Evolutionary conservation across 305 asterid genomes (phyloP), one percentile per base, ranked within the genome.

Genomic region (Fraxinus albicans): DNA sequence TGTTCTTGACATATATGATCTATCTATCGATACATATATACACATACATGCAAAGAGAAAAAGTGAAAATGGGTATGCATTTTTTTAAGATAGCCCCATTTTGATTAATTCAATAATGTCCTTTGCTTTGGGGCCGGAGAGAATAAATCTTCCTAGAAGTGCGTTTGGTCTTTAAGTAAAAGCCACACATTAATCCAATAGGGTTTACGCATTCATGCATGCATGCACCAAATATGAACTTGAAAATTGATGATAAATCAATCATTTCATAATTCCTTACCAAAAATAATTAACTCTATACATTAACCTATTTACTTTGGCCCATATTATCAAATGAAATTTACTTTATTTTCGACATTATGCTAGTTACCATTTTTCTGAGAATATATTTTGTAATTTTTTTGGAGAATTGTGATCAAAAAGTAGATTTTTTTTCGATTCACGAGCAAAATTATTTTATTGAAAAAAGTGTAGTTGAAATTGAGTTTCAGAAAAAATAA

Each of bases 101-200:
- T 7, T 53, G 13, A 29, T 9, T 21, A 25, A 25, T 25, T 25
- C 27, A 25, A 25, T 10, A 44, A 29, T 73, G 33, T 35, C 29
- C 53, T 21, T 77, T 72, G 63, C 34, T 82, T 79, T 35, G 70
- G 80, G 58, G 40, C 27, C 27, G 27, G 27, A 4, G 78, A 29
- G 69, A 63, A 42, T 58, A 3, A 17, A 60, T 23, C 27, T 80
- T n/a, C 81, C 50, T 35, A 35, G 50, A 77, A 77, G 78, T 83
- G 63, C 73, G 82, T 79, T 81, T 38, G 83, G 63, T 78, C 82
- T 88, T 85, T 81, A 80, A 81, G 86, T 85, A 72, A 79, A 85
- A 81, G 70, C 72, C 55, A 85, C 67, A n/a, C 87, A 81, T 79
- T 76, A 79, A 58, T 3, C 40, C 79, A 63, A 81, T 50, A 50